A percentile compares a stretch with the other conserved stretches of the same genome.
phyloP scores from a whole-genome alignment of 192 early-diverging fungal genomes.

The Dissophora ornata region DNA sequence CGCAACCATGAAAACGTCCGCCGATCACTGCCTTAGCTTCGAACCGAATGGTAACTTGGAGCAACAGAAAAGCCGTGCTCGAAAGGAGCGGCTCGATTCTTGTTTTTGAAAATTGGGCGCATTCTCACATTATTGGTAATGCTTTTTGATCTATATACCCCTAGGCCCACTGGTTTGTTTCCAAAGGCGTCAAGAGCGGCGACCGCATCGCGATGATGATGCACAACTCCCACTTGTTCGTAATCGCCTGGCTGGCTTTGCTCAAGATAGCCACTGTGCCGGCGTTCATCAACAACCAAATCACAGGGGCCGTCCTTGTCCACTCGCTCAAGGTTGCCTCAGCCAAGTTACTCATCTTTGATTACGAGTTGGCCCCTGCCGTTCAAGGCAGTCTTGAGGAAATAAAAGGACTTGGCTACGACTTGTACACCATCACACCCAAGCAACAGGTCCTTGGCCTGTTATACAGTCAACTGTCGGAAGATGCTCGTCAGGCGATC shows the following conservation, averaged over 20 bases:
- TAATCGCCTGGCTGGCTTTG: conserved; percentile 64
- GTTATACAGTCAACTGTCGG: conserved; percentile 29
- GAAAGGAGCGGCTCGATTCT: too few species aligned
- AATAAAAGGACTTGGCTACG: conserved; percentile 23
- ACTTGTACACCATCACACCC: conserved; percentile 35
- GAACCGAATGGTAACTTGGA: conserved; percentile 46
- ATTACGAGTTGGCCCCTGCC: conserved; percentile 33
- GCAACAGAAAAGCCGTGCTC: too few species aligned
- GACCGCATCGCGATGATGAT: conserved; percentile 68
- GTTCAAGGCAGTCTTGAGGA: conserved; percentile 42
- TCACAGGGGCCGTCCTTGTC: conserved; percentile 51
- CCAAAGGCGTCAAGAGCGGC: conserved; percentile 16
- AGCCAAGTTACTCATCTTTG: conserved; percentile 59
- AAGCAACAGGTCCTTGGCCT: conserved; percentile 24
- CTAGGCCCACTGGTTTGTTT: conserved; percentile 46
- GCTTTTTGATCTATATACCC: not conserved
- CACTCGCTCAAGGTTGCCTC: conserved; percentile 57
- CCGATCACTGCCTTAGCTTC: too few species aligned
- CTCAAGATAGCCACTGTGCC: conserved; percentile 66
- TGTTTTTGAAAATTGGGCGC: too few species aligned
- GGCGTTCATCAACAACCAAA: conserved; percentile 72
- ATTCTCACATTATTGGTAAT: not conserved
- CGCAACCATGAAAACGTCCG: too few species aligned
- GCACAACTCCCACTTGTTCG: conserved; percentile 69
- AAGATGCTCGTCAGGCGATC: conserved; percentile 21